phyloP scores from a whole-genome alignment of 2,329 filamentous ascomycete genomes.

The Ophioceras dolichostomum region DNA sequence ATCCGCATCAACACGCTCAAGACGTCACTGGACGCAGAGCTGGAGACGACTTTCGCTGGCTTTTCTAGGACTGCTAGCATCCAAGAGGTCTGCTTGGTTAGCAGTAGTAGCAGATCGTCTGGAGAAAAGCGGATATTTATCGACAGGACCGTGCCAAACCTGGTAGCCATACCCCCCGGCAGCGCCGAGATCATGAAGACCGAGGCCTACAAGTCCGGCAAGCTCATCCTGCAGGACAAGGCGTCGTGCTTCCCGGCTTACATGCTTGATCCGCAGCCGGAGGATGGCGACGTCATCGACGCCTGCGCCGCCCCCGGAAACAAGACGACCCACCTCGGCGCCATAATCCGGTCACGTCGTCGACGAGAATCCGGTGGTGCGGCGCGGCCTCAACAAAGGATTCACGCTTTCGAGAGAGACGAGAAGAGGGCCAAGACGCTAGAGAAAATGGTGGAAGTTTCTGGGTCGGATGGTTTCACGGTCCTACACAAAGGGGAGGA shows the following conservation, averaged over 20 bases:
- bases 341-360: constrained; percentile 44
- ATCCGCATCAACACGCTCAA: constrained; percentile 74
- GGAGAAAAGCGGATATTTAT: too few species aligned
- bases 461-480: constrained; percentile 57
- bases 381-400: not conserved
- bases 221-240: constrained; percentile 88
- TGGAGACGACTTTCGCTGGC: constrained; percentile 59
- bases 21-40: constrained; percentile 56
- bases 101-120: not conserved
- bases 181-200: constrained; percentile 57
- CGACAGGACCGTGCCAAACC: constrained; percentile 49
- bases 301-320: constrained; percentile 92
- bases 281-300: constrained; percentile 73
- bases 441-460: constrained; percentile 70
- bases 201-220: constrained; percentile 60
- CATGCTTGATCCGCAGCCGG: constrained; percentile 55
- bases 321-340: constrained; percentile 89
- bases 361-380: not conserved
- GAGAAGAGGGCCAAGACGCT: constrained; percentile 58
- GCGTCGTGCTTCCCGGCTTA: constrained; percentile 95
- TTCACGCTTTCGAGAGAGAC: constrained; percentile 65
- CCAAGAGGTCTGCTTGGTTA: constrained; percentile 33
- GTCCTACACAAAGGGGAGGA: constrained; percentile 64
- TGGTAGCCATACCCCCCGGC: constrained; percentile 65
- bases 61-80: constrained; percentile 47